Evolutionary conservation across 768 basidiomycete species (phyloP).

Genomic region (Astraeus odoratus): DNA sequence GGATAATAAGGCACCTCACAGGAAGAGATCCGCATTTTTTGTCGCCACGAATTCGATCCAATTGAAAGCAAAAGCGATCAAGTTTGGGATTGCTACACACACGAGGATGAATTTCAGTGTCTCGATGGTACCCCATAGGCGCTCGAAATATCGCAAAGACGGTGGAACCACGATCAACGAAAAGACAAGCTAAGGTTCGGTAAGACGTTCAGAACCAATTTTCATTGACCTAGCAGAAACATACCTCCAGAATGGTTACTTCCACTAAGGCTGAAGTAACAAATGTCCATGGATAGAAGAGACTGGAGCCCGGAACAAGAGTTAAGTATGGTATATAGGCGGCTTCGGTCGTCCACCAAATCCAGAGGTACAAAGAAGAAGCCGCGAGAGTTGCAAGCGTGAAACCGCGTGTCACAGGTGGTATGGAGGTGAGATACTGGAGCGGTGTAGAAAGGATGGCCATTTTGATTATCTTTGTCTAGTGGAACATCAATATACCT

Average conservation of each 20-base stretch:
- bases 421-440: slow-evolving; percentile 61
- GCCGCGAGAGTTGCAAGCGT: slow-evolving; percentile 52
- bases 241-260: slow-evolving; percentile 73
- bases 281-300: slow-evolving; percentile 91
- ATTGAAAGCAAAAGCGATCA: slow-evolving; percentile 83
- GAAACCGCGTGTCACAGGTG: slow-evolving; percentile 72
- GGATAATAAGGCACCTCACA: slow-evolving; percentile 45
- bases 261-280: slow-evolving; percentile 88
- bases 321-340: slow-evolving; percentile 60
- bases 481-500: slow-evolving; percentile 11
- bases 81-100: slow-evolving; percentile 72
- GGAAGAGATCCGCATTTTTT: slow-evolving; percentile 65
- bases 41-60: slow-evolving; percentile 78
- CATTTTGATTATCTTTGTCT: slow-evolving; percentile 38
- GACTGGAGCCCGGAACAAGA: slow-evolving; percentile 70
- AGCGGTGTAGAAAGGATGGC: slow-evolving; percentile 70
- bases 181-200: slow-evolving; percentile 54
- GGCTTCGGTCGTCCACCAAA: slow-evolving; percentile 47
- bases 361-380: slow-evolving; percentile 58
- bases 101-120: slow-evolving; percentile 79
- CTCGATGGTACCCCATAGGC: slow-evolving; percentile 89
- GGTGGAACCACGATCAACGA: slow-evolving; percentile 75
- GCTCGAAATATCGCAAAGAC: slow-evolving; percentile 84
- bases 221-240: slow-evolving; percentile 23
- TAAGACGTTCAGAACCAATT: slow-evolving; percentile 1